These are phyloP conservation scores for Cocos nucifera DNA, from an alignment of 176 grass and related monocot genomes.

Conservation along the genomic window DNA sequence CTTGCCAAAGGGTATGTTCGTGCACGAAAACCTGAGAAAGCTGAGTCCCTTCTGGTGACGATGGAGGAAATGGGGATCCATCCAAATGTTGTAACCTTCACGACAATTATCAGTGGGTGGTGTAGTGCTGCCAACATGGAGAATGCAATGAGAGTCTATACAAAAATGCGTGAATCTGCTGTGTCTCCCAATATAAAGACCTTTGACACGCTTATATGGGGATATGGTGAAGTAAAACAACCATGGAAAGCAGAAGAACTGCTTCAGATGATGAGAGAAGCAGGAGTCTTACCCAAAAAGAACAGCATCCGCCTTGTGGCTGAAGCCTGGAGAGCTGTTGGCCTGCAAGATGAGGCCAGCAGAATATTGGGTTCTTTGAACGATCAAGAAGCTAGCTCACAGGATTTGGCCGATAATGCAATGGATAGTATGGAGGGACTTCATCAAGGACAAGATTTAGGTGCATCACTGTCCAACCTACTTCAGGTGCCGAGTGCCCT, in stretches of 20 bases:
- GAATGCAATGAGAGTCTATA: conserved; percentile 58
- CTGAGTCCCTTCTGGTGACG: conserved; percentile 59
- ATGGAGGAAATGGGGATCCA: conserved; percentile 54
- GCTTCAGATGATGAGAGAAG: conserved; percentile 57
- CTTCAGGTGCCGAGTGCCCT: conserved; percentile 32
- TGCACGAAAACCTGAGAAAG: conserved; percentile 59
- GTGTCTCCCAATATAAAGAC: conserved; percentile 75
- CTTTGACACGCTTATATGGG: conserved; percentile 94
- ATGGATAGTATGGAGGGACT: conserved; percentile 15
- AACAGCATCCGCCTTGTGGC: conserved; percentile 56
- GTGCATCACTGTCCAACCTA: conserved; percentile 24
- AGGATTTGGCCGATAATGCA: conserved; percentile 13
- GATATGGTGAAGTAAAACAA: conserved; percentile 73
- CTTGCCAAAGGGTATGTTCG: conserved; percentile 80
- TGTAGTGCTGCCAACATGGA: conserved; percentile 72
- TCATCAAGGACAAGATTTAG: conserved; percentile 14
- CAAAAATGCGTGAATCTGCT: conserved; percentile 61
- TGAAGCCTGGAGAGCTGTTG: conserved; percentile 68
- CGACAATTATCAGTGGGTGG: conserved; percentile 84
- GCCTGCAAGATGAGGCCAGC: conserved; percentile 43
- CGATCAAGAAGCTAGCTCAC: conserved; percentile 4
- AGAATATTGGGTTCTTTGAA: conserved; percentile 24
- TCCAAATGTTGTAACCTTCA: conserved; percentile 84
- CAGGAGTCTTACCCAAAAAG: conserved; percentile 42
- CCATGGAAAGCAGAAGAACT: conserved; percentile 82